phyloP scores from a whole-genome alignment of 2,329 filamentous ascomycete genomes.

The Fusarium sulawesiense region DNA sequence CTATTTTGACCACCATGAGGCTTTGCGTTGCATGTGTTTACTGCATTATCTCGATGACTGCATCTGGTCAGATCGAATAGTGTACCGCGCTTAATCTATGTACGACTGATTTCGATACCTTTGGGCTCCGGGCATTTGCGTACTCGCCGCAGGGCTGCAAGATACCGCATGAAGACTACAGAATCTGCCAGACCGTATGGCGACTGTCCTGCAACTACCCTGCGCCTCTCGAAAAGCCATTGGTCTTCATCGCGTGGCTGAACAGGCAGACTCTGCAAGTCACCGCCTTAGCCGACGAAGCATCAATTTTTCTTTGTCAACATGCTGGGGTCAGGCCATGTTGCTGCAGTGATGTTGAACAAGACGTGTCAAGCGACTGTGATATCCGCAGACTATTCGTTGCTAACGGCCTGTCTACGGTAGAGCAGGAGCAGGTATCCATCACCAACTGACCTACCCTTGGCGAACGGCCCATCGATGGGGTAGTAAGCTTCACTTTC shows the following conservation, averaged over 20 bases:
- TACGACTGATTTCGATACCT: conserved; percentile 3
- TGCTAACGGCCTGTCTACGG: conserved; percentile 20
- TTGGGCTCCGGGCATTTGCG: conserved; percentile 14
- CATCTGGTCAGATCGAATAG: conserved; percentile 28
- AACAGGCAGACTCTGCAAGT: conserved; percentile 29
- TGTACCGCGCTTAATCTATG: conserved; percentile 15
- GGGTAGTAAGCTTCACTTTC: conserved; percentile 14
- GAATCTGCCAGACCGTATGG: conserved; percentile 23
- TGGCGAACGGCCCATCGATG: conserved; percentile 30
- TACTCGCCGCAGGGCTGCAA: conserved; percentile 9
- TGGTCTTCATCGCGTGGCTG: conserved; percentile 27
- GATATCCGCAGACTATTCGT: conserved; percentile 28
- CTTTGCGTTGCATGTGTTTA: conserved; percentile 17
- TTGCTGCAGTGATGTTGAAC: conserved; percentile 36
- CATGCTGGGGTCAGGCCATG: conserved; percentile 38
- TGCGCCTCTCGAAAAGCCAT: conserved; percentile 24
- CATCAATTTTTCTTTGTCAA: conserved; percentile 12
- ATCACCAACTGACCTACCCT: conserved; percentile 24
- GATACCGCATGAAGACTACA: conserved; percentile 7
- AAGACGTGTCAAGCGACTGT: conserved; percentile 26
- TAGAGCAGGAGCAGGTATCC: conserved; percentile 25
- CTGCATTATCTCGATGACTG: conserved; percentile 12
- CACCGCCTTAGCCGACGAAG: conserved; percentile 27
- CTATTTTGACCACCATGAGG: conserved; percentile 19
- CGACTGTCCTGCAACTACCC: conserved; percentile 31